phyloP scores from a whole-genome alignment of 139 green algal genomes.

The Coelastrella sp. region DNA sequence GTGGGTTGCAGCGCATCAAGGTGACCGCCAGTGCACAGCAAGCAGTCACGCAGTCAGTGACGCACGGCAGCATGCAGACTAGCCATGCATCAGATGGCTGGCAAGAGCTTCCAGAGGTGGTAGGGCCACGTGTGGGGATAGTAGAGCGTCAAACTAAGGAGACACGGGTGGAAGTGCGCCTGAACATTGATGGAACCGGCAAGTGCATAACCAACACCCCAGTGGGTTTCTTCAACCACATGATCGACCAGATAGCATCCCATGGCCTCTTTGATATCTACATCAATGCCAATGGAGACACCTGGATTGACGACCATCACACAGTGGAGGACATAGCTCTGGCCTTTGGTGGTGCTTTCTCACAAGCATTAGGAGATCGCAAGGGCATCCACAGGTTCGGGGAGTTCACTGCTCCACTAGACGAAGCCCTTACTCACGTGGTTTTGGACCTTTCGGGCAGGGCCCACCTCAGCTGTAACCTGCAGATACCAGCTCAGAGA shows the following conservation, averaged over 20 bases:
- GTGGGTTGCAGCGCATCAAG: background rate
- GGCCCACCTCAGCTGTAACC: constrained; percentile 86
- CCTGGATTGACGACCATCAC: constrained; percentile 99
- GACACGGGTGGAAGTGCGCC: constrained; percentile 89
- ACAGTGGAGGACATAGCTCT: constrained; percentile 97
- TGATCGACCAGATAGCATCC: constrained; percentile 97
- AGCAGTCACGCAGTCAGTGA: background rate
- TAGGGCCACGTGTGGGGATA: constrained; percentile 34
- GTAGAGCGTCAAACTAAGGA: constrained; percentile 90
- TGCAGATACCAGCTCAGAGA: constrained; percentile 89
- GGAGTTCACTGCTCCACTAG: constrained; percentile 92
- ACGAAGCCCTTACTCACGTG: constrained; percentile 95
- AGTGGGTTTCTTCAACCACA: constrained; percentile 98
- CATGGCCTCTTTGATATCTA: constrained; percentile 91
- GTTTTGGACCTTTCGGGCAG: constrained; percentile 94
- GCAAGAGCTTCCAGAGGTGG: constrained; percentile 13
- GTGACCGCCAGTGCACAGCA: background rate
- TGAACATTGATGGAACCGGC: constrained; percentile 95
- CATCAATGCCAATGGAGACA: constrained; percentile 89
- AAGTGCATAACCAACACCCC: constrained; percentile 76
- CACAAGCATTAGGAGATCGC: constrained; percentile 90
- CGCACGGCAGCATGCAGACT: background rate
- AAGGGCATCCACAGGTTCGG: constrained; percentile 98
- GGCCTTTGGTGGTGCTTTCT: constrained; percentile 70
- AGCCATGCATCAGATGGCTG: background rate